Percentiles rank a stretch among this genome's conserved stretches.
These are phyloP conservation scores for Crithidia expoeki DNA, from an alignment of 208 protist genomes.

Conservation along the genomic window DNA sequence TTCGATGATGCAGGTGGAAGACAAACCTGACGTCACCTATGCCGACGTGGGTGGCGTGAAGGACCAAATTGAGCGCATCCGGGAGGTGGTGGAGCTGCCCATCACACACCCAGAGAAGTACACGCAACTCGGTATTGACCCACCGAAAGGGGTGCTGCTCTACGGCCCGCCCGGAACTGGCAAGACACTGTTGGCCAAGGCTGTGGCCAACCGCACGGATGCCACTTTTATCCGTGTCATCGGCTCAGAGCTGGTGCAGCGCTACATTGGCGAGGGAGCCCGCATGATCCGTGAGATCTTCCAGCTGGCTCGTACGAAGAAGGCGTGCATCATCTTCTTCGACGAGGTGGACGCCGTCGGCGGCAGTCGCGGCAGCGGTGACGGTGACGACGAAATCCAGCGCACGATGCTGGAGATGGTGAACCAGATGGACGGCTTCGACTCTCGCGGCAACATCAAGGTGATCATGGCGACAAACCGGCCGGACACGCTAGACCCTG, in stretches of 20 bases:
- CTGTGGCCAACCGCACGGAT: slow-evolving; percentile 99
- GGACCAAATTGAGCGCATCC: slow-evolving; percentile 99
- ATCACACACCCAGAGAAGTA: slow-evolving; percentile 99
- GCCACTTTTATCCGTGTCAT: slow-evolving; percentile 99
- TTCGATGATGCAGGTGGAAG: slow-evolving; percentile 99
- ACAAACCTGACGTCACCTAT: slow-evolving; percentile 99
- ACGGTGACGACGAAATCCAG: slow-evolving; percentile 99
- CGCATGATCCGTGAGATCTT: slow-evolving; percentile 99
- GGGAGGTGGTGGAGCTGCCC: slow-evolving; percentile 99
- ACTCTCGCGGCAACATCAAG: slow-evolving; percentile 99
- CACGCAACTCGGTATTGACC: slow-evolving; percentile 99
- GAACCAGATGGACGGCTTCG: slow-evolving; percentile 99
- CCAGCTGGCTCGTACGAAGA: slow-evolving; percentile 99
- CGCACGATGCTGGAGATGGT: slow-evolving; percentile 99
- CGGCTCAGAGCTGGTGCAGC: slow-evolving; percentile 99
- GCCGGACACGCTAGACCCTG: slow-evolving; percentile 99
- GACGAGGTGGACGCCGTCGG: slow-evolving; percentile 99
- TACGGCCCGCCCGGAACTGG: slow-evolving; percentile 99
- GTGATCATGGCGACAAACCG: slow-evolving; percentile 99
- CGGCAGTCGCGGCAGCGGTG: slow-evolving; percentile 84
- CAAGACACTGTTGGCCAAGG: slow-evolving; percentile 99
- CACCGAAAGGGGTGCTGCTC: slow-evolving; percentile 99
- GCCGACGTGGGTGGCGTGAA: slow-evolving; percentile 99
- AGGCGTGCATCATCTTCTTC: slow-evolving; percentile 99
- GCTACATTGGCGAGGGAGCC: slow-evolving; percentile 99